phyloP scores from a whole-genome alignment of 2,329 filamentous ascomycete species.

The Hirsutella minnesotensis region DNA sequence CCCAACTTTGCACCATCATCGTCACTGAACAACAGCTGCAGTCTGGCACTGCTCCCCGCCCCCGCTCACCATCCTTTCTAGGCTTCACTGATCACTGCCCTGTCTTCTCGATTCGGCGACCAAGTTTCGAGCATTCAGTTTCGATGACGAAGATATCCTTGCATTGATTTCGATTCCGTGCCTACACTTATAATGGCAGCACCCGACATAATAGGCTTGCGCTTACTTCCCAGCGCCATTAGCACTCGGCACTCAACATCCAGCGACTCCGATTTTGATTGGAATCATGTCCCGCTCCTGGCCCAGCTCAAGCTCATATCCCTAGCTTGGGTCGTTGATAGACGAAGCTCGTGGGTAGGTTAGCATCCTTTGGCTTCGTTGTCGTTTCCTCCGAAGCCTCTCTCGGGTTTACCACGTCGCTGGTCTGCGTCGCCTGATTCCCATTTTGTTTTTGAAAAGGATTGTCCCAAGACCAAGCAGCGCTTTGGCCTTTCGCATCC shows the following conservation, averaged over 20 bases:
- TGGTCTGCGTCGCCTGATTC: too few relatives aligned
- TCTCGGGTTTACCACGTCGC: too few relatives aligned
- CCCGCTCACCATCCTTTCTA: too few relatives aligned
- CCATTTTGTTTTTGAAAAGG: too few relatives aligned
- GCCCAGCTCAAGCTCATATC: conserved; percentile 26
- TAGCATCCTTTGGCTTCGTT: not conserved
- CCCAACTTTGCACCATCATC: too few relatives aligned
- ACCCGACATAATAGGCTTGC: conserved; percentile 32
- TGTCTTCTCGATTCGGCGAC: too few relatives aligned
- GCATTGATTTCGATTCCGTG: conserved; percentile 28
- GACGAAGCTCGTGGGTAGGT: conserved; percentile 4
- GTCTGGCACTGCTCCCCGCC: too few relatives aligned
- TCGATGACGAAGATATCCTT: conserved; percentile 40
- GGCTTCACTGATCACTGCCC: too few relatives aligned
- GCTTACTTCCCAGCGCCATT: conserved; percentile 29
- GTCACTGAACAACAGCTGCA: too few relatives aligned
- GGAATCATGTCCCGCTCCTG: conserved; percentile 16
- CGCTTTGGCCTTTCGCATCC: too few relatives aligned
- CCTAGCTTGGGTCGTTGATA: conserved; percentile 22
- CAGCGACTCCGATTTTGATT: conserved; percentile 18
- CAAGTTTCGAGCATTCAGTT: conserved; percentile 19
- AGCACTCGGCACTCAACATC: conserved; percentile 23
- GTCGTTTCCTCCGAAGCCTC: not conserved
- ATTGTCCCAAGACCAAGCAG: too few relatives aligned
- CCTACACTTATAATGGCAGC: conserved; percentile 42